Percentiles rank a stretch among this genome's conserved stretches.
Conservation (phyloP, 805 yeast genomes). For the Metschnikowia cerradonensis region DNA sequence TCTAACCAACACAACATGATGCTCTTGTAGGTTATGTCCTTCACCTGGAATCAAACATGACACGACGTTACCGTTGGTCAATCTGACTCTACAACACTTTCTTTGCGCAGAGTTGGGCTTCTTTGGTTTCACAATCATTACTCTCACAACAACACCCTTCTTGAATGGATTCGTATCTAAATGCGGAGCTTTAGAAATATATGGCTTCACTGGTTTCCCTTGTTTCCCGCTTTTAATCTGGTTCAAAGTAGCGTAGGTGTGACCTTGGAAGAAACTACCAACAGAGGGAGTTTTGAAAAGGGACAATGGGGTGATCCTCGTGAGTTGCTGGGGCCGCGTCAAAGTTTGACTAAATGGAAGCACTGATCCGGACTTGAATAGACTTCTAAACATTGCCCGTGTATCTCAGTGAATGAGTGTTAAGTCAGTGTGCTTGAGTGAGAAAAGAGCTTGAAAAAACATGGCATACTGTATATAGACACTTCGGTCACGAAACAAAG, state of each 20-base stretch:
- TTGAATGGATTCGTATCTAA: constrained; percentile 78
- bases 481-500: not conserved
- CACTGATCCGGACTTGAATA: constrained; percentile 10
- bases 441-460: constrained; percentile 7
- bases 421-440: not conserved
- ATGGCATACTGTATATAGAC: not conserved
- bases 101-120: constrained; percentile 98
- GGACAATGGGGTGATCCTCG: constrained; percentile 10
- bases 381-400: constrained; percentile 13
- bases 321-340: constrained; percentile 4
- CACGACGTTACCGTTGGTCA: constrained; percentile 82
- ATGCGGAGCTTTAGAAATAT: constrained; percentile 68
- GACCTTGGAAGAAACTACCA: constrained; percentile 26
- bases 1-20: constrained; percentile 89
- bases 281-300: constrained; percentile 17
- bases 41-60: constrained; percentile 97
- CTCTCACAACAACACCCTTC: constrained; percentile 90
- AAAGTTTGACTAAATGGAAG: constrained; percentile 4
- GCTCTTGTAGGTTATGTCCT: constrained; percentile 98
- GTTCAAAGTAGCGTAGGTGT: constrained; percentile 66
- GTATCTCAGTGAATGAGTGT: not conserved
- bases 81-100: constrained; percentile 91
- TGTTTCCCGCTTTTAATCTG: constrained; percentile 68
- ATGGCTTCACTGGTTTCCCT: constrained; percentile 47
- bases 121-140: constrained; percentile 94